phyloP scores from a whole-genome alignment of 768 basidiomycete species.

The Lactarius sanguifluus region DNA sequence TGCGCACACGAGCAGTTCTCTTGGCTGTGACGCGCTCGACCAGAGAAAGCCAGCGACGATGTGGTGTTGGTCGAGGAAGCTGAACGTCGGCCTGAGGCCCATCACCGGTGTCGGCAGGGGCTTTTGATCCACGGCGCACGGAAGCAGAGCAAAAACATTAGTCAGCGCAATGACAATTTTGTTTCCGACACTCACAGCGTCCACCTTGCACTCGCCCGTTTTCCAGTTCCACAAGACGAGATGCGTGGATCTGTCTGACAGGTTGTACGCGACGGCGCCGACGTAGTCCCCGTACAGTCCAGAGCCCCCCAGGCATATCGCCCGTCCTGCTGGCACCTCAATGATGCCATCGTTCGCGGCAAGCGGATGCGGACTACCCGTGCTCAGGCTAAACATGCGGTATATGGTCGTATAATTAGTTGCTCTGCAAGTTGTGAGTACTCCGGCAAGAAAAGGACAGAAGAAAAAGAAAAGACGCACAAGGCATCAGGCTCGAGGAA shows the following conservation, averaged over 20 bases:
- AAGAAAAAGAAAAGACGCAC: background rate
- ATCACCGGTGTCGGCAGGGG: background rate
- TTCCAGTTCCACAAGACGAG: constrained; percentile 15
- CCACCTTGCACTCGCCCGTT: constrained; percentile 5
- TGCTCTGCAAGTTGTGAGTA: background rate
- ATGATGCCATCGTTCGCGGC: background rate
- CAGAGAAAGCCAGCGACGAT: constrained; percentile 13
- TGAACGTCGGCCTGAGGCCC: constrained; percentile 7
- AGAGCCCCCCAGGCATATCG: background rate
- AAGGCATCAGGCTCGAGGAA: constrained; percentile 7
- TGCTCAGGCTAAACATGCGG: constrained; percentile 1
- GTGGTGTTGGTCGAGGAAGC: constrained; percentile 11
- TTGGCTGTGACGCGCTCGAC: background rate
- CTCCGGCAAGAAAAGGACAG: background rate
- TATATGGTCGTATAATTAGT: constrained; percentile 1
- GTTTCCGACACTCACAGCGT: background rate
- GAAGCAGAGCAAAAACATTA: background rate
- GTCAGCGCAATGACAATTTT: background rate
- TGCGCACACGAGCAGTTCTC: constrained; percentile 9
- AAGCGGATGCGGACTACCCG: constrained; percentile 9
- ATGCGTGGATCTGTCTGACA: background rate
- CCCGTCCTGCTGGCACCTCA: constrained; percentile 2
- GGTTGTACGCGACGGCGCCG: background rate
- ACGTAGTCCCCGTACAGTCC: constrained; percentile 9
- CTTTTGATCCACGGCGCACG: background rate